These are phyloP conservation scores for Mrakia hoshinonis DNA, from an alignment of 768 basidiomycete genomes.

Conservation along the genomic window DNA sequence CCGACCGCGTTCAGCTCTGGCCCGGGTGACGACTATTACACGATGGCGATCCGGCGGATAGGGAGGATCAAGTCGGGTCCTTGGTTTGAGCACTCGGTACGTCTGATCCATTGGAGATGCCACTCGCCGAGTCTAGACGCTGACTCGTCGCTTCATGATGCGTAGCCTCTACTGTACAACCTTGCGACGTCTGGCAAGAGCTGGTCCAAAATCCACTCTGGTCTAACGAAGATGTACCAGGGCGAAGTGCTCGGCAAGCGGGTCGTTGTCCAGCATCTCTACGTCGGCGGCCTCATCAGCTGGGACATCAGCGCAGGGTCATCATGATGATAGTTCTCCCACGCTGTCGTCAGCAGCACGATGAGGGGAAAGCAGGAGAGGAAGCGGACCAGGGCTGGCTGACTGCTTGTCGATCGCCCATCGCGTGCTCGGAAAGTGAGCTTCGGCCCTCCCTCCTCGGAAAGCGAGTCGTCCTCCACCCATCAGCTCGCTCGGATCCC, in stretches of 20 bases:
- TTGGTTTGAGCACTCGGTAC: conserved; percentile 72
- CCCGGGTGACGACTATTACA: conserved; percentile 56
- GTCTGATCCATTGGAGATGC: conserved; percentile 26
- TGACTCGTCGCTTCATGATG: conserved; percentile 32
- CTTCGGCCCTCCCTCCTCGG: too few species aligned
- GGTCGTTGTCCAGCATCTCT: conserved; percentile 93
- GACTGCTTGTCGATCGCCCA: background rate
- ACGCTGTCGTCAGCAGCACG: background rate
- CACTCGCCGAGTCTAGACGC: conserved; percentile 32
- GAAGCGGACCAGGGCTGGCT: background rate
- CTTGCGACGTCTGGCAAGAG: conserved; percentile 69
- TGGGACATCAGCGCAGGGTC: conserved; percentile 28
- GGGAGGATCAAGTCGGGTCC: conserved; percentile 68
- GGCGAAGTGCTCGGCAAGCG: conserved; percentile 87
- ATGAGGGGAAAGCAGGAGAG: background rate
- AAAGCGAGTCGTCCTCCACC: too few species aligned
- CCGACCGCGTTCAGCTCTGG: background rate
- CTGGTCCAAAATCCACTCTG: conserved; percentile 83
- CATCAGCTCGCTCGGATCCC: too few species aligned
- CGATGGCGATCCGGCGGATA: conserved; percentile 59
- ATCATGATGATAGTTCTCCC: background rate
- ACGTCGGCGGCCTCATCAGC: conserved; percentile 64
- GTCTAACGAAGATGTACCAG: conserved; percentile 94
- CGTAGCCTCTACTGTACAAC: conserved; percentile 64
- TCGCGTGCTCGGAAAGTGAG: background rate